phyloP scores from a whole-genome alignment of 2,329 filamentous ascomycete genomes.

The Arthrobotrys iridis region DNA sequence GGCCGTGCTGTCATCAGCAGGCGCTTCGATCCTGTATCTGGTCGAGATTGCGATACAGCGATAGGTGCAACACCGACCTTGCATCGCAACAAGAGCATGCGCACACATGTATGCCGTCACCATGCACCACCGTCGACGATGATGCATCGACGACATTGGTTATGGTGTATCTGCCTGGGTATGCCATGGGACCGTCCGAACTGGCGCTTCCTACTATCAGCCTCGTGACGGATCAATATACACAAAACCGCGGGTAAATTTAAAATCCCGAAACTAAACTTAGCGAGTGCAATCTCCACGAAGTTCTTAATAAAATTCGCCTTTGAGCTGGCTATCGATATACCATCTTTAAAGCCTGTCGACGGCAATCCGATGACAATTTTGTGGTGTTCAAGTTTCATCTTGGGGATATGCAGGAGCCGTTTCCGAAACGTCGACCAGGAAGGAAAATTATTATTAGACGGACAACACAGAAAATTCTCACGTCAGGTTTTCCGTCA shows the following conservation, averaged over 20 bases:
- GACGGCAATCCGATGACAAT: not conserved
- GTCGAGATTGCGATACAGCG: slow-evolving; percentile 27
- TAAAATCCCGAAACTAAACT: slow-evolving; percentile 22
- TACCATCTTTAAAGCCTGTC: not conserved
- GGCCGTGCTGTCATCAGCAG: slow-evolving; percentile 36
- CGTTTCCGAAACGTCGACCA: slow-evolving; percentile 33
- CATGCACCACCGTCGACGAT: not conserved
- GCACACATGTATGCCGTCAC: not conserved
- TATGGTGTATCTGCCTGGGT: too few species aligned
- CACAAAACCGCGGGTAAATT: slow-evolving; percentile 36
- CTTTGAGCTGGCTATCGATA: slow-evolving; percentile 52
- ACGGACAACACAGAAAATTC: slow-evolving; percentile 27
- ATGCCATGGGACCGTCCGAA: not conserved
- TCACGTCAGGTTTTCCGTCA: not conserved
- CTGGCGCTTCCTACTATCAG: not conserved
- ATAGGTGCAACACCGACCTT: slow-evolving; percentile 15
- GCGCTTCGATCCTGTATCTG: not conserved
- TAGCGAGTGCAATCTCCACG: slow-evolving; percentile 21
- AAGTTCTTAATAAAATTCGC: slow-evolving; percentile 4
- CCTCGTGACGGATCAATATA: slow-evolving; percentile 14
- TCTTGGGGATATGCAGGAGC: slow-evolving; percentile 45
- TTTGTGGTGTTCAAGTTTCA: slow-evolving; percentile 29
- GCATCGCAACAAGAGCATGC: slow-evolving; percentile 4
- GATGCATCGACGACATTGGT: not conserved
- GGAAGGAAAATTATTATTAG: slow-evolving; percentile 43